Base-by-base conservation (phyloP, 1,139 yeast species). In the Petasospora fabianii region DNA sequence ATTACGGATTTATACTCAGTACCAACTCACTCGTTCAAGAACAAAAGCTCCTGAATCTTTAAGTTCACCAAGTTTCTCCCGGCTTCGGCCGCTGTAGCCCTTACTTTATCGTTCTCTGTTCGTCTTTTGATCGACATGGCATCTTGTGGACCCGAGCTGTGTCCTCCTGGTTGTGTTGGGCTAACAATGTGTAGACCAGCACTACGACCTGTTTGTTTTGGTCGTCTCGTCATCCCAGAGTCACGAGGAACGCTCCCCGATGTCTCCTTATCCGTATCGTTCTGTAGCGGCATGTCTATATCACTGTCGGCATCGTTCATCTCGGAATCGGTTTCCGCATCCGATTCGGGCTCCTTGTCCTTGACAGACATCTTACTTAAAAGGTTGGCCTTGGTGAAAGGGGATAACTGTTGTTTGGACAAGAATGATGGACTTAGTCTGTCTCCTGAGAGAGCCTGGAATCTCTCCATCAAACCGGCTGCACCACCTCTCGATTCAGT, bases 21-120 rank as follows among this genome's bases (percentile, higher is more conserved):
- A n/a, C n/a, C n/a, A n/a, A n/a, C n/a, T 26, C 16, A 51, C 39
- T 52, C 58, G 26, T 51, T 53, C 32, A 53, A 33, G 37, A 58
- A 59, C n/a, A 60, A 31, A 24, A 50, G 46, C 36, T 56, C 51
- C 39, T 61, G 65, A 22, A 59, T 30, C 34, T 61, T 59, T 31
- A 54, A 37, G 13, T 55, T 52, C 45, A 60, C 41, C 43, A 62
- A 40, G 30, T 53, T 54, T 34, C 60, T 50, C 18, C 56, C 47
- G 4, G 54, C 52, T 14, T 46, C 50, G 2, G 55, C 53, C 4
- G 54, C 54, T 1, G 43, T 17, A 3, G 34, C 35, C 17, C 33
- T 38, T 3, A 41, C 29, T 22, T 19, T 22, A 13, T 34, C 42
- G 20, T 34, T 34, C 22, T 41, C 41, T 21, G 20, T 36, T 28